Evolutionary conservation across 2,329 filamentous ascomycete species (phyloP).

Genomic region (Biscogniauxia marginata): DNA sequence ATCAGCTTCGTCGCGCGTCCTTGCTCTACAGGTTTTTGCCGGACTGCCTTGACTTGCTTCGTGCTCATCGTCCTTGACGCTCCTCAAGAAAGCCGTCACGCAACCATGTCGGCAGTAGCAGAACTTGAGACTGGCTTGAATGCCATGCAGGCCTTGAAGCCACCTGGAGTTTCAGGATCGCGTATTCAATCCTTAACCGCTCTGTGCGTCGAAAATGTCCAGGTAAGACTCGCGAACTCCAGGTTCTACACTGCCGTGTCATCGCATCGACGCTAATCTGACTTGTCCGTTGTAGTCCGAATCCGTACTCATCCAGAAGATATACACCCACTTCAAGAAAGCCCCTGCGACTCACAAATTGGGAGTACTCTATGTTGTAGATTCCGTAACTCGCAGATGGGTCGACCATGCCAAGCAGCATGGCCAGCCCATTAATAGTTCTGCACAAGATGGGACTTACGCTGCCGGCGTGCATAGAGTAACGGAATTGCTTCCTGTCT

Average conservation of each 20-base stretch:
- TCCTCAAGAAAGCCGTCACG: conserved; percentile 7
- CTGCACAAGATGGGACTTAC: conserved; percentile 87
- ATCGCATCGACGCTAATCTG: conserved; percentile 22
- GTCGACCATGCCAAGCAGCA: conserved; percentile 89
- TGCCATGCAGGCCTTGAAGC: conserved; percentile 87
- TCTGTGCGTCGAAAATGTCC: conserved; percentile 84
- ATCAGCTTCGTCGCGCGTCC: conserved; percentile 19
- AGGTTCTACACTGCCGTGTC: conserved; percentile 9
- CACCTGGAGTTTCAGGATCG: conserved; percentile 89
- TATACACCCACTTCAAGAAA: conserved; percentile 97
- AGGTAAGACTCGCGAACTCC: conserved; percentile 61
- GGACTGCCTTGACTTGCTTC: conserved; percentile 27
- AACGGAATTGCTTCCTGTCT: conserved; percentile 85
- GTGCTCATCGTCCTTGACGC: conserved; percentile 22
- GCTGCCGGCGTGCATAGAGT: conserved; percentile 95
- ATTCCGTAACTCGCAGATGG: conserved; percentile 99
- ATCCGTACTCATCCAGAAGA: conserved; percentile 90
- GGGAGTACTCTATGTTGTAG: conserved; percentile 99
- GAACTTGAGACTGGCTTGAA: conserved; percentile 89
- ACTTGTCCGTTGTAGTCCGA: conserved; percentile 66
- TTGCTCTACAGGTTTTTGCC: conserved; percentile 21
- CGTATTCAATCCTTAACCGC: conserved; percentile 86
- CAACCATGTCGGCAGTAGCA: conserved; percentile 75
- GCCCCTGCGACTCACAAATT: conserved; percentile 93
- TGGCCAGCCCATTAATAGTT: conserved; percentile 76